Percentiles rank a stretch among this genome's conserved stretches.
These are phyloP conservation scores for Ogataea philodendri DNA, from an alignment of 805 yeast genomes.

Conservation along the genomic window DNA sequence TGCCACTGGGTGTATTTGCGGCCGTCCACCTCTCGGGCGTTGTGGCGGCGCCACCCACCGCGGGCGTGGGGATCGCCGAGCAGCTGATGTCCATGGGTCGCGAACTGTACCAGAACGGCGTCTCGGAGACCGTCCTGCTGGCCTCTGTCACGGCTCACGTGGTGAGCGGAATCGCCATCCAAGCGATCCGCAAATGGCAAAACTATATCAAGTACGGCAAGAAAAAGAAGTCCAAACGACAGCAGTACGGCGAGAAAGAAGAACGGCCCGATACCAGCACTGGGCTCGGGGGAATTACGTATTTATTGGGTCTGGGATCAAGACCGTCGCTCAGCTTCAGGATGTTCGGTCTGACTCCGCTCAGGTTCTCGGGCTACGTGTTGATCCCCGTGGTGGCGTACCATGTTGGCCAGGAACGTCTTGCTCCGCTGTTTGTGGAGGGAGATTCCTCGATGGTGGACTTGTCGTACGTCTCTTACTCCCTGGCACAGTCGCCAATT, in stretches of 20 bases:
- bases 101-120: slow-evolving; percentile 55
- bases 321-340: slow-evolving; percentile 45
- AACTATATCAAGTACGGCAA: slow-evolving; percentile 30
- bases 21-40: slow-evolving; percentile 58
- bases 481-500: slow-evolving; percentile 21
- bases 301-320: slow-evolving; percentile 55
- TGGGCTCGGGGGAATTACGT: slow-evolving; percentile 62
- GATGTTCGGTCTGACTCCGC: slow-evolving; percentile 51
- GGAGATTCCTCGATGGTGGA: slow-evolving; percentile 63
- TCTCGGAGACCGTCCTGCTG: slow-evolving; percentile 48
- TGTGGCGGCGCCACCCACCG: slow-evolving; percentile 48
- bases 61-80: slow-evolving; percentile 44
- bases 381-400: slow-evolving; percentile 42
- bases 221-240: slow-evolving; percentile 9
- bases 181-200: slow-evolving; percentile 38
- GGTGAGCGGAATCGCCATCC: slow-evolving; percentile 46
- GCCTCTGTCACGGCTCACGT: slow-evolving; percentile 51
- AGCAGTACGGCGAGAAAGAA: slow-evolving; percentile 16
- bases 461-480: slow-evolving; percentile 49
- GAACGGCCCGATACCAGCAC: slow-evolving; percentile 38
- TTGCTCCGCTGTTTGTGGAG: slow-evolving; percentile 51
- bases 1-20: slow-evolving; percentile 54
- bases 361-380: slow-evolving; percentile 58
- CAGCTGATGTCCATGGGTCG: slow-evolving; percentile 60
- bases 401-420: slow-evolving; percentile 49